A percentile compares a stretch with the other conserved stretches of the same genome.
Conservation (phyloP, 768 basidiomycete species). For the Suillus ampliporus region DNA sequence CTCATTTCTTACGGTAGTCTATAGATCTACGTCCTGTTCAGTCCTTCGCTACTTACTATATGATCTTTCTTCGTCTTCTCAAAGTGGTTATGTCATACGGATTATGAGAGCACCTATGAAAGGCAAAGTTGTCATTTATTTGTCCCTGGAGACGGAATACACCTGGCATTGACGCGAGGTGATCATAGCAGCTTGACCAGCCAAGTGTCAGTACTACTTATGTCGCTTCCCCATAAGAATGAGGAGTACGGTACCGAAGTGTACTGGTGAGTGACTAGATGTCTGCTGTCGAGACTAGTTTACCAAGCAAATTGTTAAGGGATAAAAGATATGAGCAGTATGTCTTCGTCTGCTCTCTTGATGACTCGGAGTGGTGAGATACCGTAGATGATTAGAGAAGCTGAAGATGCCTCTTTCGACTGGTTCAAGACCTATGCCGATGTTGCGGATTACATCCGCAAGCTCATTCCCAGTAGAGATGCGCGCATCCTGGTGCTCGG, state of each 20-base stretch:
- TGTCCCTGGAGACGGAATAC: too few relatives aligned
- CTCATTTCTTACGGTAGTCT: too few relatives aligned
- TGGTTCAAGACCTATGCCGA: constrained; percentile 89
- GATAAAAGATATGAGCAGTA: constrained; percentile 73
- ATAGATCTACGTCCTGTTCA: too few relatives aligned
- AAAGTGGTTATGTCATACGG: too few relatives aligned
- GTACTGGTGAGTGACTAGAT: constrained; percentile 61
- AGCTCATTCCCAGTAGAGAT: constrained; percentile 64
- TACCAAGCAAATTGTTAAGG: constrained; percentile 45
- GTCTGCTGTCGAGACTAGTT: background rate
- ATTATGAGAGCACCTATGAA: too few relatives aligned
- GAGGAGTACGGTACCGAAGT: constrained; percentile 70
- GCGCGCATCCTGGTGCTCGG: constrained; percentile 79
- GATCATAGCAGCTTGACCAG: background rate
- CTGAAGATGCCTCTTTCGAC: constrained; percentile 68
- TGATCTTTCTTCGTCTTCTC: too few relatives aligned
- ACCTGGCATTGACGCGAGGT: too few relatives aligned
- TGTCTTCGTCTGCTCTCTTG: constrained; percentile 25
- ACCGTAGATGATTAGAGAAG: constrained; percentile 50
- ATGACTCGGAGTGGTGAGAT: constrained; percentile 11
- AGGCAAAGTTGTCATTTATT: too few relatives aligned
- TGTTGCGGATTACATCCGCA: constrained; percentile 63
- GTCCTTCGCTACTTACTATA: too few relatives aligned
- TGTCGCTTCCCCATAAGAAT: constrained; percentile 62
- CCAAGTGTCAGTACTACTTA: constrained; percentile 10